Evolutionary conservation across 2,329 filamentous ascomycete genomes (phyloP).

Genomic region (Fusarium kyushuense): DNA sequence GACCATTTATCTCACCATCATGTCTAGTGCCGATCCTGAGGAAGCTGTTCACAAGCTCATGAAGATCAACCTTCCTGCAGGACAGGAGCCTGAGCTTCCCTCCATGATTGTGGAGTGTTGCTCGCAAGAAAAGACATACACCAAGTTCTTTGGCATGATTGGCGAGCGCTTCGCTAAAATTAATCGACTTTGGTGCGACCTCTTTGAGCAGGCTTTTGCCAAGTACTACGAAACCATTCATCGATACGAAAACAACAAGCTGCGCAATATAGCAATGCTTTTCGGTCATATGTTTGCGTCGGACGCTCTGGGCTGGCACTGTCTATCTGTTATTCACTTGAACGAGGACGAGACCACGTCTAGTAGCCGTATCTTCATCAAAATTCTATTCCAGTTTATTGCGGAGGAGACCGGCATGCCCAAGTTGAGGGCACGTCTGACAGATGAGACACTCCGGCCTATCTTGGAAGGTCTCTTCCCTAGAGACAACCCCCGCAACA

Average conservation of each 20-base stretch:
- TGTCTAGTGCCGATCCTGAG: slow-evolving; percentile 95
- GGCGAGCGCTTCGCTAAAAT: slow-evolving; percentile 96
- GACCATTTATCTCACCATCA: slow-evolving; percentile 97
- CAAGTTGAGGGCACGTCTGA: slow-evolving; percentile 80
- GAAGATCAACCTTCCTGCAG: slow-evolving; percentile 88
- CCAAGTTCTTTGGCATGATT: slow-evolving; percentile 95
- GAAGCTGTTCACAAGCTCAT: slow-evolving; percentile 98
- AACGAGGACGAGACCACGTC: slow-evolving; percentile 98
- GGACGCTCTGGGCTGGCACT: slow-evolving; percentile 93
- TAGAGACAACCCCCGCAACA: slow-evolving; percentile 87
- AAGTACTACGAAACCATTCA: slow-evolving; percentile 99
- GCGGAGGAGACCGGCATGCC: slow-evolving; percentile 87
- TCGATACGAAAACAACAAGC: slow-evolving; percentile 92
- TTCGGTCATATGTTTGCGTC: slow-evolving; percentile 91
- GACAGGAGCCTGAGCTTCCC: slow-evolving; percentile 88
- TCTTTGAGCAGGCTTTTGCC: slow-evolving; percentile 90
- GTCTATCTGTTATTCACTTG: slow-evolving; percentile 83
- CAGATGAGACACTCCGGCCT: slow-evolving; percentile 81
- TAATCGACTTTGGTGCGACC: slow-evolving; percentile 91
- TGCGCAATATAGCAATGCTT: slow-evolving; percentile 94
- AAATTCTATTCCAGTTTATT: slow-evolving; percentile 95
- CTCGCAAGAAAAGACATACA: slow-evolving; percentile 95
- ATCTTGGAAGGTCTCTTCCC: slow-evolving; percentile 91
- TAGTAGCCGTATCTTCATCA: slow-evolving; percentile 97
- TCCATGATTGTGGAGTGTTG: slow-evolving; percentile 98